Evolutionary conservation across 2,329 filamentous ascomycete species (phyloP).

Genomic region (Cercospora janseana): DNA sequence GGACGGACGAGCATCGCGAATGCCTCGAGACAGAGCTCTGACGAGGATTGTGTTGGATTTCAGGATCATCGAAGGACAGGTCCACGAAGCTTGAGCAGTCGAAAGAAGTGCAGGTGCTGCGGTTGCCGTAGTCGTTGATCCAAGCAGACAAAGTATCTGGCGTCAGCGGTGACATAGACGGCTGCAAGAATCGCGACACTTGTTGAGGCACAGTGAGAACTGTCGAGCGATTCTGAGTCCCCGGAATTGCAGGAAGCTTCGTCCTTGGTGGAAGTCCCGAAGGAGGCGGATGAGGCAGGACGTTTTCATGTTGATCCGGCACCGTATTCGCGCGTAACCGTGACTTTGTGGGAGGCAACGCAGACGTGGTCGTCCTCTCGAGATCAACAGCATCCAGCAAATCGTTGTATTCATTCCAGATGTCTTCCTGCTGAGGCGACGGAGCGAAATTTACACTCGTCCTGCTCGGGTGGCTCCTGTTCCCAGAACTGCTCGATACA

Average conservation of each 20-base stretch:
- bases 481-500: constrained; percentile 62
- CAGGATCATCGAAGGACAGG: background rate
- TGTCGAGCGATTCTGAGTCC: constrained; percentile 5
- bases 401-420: constrained; percentile 94
- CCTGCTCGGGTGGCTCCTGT: constrained; percentile 48
- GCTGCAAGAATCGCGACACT: constrained; percentile 34
- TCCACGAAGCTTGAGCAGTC: constrained; percentile 12
- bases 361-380: constrained; percentile 45
- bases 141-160: constrained; percentile 56
- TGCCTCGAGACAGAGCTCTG: constrained; percentile 33
- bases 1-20: constrained; percentile 33
- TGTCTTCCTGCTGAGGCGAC: constrained; percentile 66
- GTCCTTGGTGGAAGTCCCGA: constrained; percentile 17
- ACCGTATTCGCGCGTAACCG: constrained; percentile 25
- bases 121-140: constrained; percentile 51
- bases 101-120: constrained; percentile 35
- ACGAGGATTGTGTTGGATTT: constrained; percentile 3
- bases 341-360: constrained; percentile 54
- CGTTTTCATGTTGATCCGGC: background rate
- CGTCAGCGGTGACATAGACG: constrained; percentile 39
- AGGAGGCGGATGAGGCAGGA: constrained; percentile 16
- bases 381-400: constrained; percentile 70
- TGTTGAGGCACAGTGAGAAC: constrained; percentile 33
- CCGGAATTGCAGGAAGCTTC: constrained; percentile 22
- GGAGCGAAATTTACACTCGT: constrained; percentile 22